Conservation (phyloP, 192 early-diverging fungal genomes). For the Gaertneriomyces sp. region DNA sequence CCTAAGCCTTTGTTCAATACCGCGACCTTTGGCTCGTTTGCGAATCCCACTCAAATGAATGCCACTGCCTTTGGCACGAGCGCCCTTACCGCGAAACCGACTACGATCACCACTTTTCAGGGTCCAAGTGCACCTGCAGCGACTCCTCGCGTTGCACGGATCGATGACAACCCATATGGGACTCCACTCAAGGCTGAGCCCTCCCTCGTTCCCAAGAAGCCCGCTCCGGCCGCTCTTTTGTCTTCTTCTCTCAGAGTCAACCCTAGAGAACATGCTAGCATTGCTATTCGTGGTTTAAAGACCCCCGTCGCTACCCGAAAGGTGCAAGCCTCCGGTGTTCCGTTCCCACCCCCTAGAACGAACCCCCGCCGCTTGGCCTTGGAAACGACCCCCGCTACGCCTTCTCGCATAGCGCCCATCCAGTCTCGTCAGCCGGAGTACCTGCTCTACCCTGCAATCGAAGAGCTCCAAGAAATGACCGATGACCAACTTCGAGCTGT, state of each 20-base stretch:
- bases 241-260: conserved; percentile 70
- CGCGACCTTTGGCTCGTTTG: too few species aligned
- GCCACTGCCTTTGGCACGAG: too few species aligned
- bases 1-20: too few species aligned
- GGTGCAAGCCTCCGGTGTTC: too few species aligned
- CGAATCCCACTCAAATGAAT: too few species aligned
- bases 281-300: conserved; percentile 71
- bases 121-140: conserved; percentile 6
- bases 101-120: too few species aligned
- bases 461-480: conserved; percentile 66
- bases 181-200: conserved; percentile 26
- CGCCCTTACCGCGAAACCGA: too few species aligned
- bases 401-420: neutral
- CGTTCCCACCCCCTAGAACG: conserved; percentile 45
- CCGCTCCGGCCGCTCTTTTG: conserved; percentile 33
- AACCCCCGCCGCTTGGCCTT: conserved; percentile 70
- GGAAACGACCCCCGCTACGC: conserved; percentile 36
- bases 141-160: conserved; percentile 46
- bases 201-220: conserved; percentile 54
- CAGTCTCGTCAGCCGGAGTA: conserved; percentile 42
- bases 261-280: conserved; percentile 65
- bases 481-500: conserved; percentile 67
- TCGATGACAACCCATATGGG: conserved; percentile 88
- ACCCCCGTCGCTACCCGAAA: too few species aligned
- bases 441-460: conserved; percentile 70